Base-by-base conservation (phyloP, 2,329 filamentous ascomycete species). In the Colletotrichum phormii region DNA sequence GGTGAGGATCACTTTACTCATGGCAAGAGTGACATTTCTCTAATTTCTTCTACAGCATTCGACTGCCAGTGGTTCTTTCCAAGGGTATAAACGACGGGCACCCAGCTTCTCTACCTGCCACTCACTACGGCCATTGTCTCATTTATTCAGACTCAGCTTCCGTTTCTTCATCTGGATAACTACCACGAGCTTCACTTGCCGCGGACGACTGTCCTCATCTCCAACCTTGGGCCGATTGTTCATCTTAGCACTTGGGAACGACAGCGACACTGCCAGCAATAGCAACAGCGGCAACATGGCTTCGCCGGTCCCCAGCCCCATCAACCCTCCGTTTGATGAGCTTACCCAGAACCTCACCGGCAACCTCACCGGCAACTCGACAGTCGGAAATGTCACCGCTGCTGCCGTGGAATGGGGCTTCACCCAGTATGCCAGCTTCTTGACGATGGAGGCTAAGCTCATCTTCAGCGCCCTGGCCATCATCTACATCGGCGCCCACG, bases 401-500 rank as follows among this genome's bases (percentile, higher is more conserved):
- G 8, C 81, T 76, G 74, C 76, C 46, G 65, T 76, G 0, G 79
- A 85, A 51, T 77, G 79, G 33, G 82, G 85, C 68, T 82, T 86
- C 69, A 77, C 89, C 49, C 60, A 85, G 0, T 81, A 65, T 15
- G 60, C 59, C 35, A 61, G 71, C 49, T 64, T 70, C 46, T 26
- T 71, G 11, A 46, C 66, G 6, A 72, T 89, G 12, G 84, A 89
- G 74, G 70, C 79, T 18, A 85, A 86, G 74, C 84, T 90, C 58
- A 80, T 90, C 69, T 79, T 91, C 72, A 92, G 94, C 33, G 92
- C 95, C 15, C 82, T 98, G 18, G 91, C 93, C 74, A 94, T 95
- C 65, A 97, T 98, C 79, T 97, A 94, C 82, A 88, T 94, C 5
- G 94, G 94, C 60, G 91, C 95, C 9, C 94, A 98, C 81, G 94